These are phyloP conservation scores for Lactarius psammicola DNA, from an alignment of 768 basidiomycete genomes.

Conservation along the genomic window DNA sequence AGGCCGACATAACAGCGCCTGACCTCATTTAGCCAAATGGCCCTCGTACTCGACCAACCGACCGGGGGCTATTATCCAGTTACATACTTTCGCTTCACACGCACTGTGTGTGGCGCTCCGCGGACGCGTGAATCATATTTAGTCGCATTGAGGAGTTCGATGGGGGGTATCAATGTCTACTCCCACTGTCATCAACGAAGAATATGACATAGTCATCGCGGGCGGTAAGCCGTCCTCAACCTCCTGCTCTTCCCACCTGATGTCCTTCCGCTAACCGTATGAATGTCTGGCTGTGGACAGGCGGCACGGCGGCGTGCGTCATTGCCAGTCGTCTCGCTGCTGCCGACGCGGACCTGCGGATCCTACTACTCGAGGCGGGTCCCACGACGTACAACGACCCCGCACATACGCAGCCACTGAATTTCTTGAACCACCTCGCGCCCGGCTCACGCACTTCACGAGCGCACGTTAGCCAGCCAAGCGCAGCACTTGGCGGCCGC, in stretches of 20 bases:
- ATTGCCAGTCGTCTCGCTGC: constrained; percentile 53
- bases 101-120: not conserved
- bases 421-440: constrained; percentile 44
- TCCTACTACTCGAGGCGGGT: constrained; percentile 61
- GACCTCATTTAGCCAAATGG: too few relatives aligned
- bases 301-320: constrained; percentile 54
- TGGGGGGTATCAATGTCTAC: not conserved
- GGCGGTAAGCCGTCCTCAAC: not conserved
- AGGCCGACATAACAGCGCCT: too few relatives aligned
- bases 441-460: constrained; percentile 44
- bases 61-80: too few relatives aligned
- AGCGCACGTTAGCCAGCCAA: constrained; percentile 41
- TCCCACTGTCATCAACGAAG: not conserved
- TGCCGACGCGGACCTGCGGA: constrained; percentile 52
- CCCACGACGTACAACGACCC: constrained; percentile 47
- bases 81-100: too few relatives aligned
- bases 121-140: too few relatives aligned
- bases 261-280: not conserved
- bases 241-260: not conserved
- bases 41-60: too few relatives aligned
- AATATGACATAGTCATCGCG: constrained; percentile 22
- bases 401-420: constrained; percentile 53
- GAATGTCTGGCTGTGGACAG: not conserved
- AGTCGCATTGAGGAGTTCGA: not conserved
- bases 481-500: constrained; percentile 47